Conservation (phyloP, 1,284 basidiomycete species). For the Trametes polyzona region DNA sequence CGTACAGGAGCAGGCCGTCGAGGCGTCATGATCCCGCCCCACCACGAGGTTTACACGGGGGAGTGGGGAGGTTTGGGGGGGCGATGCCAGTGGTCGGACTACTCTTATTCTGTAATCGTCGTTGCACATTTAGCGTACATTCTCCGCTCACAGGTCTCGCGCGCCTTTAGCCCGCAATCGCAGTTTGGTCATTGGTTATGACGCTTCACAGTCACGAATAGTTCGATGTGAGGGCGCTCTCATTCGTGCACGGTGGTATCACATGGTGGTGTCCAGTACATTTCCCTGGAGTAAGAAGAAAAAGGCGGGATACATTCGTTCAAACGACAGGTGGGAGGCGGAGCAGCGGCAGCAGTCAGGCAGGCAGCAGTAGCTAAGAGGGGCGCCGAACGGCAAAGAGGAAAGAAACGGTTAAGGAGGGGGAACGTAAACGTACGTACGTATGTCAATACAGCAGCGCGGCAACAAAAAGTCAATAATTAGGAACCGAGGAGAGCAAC, state of each 20-base stretch:
- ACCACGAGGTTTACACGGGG: too few relatives aligned
- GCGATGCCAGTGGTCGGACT: slow-evolving; percentile 23
- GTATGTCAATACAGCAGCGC: slow-evolving; percentile 30
- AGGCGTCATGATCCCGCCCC: slow-evolving; percentile 26
- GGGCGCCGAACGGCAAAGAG: too few relatives aligned
- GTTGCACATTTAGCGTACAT: slow-evolving; percentile 25
- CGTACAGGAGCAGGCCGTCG: slow-evolving; percentile 44
- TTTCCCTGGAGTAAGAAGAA: slow-evolving; percentile 6
- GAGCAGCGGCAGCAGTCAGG: slow-evolving; percentile 18
- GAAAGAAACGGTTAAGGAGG: not conserved
- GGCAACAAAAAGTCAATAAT: slow-evolving; percentile 34
- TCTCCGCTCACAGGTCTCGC: too few relatives aligned
- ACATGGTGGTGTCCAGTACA: slow-evolving; percentile 21
- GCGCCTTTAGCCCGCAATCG: slow-evolving; percentile 13
- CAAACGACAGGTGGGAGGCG: slow-evolving; percentile 24
- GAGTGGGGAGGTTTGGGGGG: not conserved
- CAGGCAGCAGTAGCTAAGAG: not conserved
- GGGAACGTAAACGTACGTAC: not conserved
- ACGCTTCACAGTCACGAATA: too few relatives aligned
- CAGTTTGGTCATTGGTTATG: too few relatives aligned
- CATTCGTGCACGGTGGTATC: too few relatives aligned
- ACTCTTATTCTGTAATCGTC: slow-evolving; percentile 26
- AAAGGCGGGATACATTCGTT: slow-evolving; percentile 29
- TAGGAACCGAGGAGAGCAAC: slow-evolving; percentile 30
- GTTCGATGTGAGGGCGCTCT: too few relatives aligned